These are phyloP conservation scores for Fomitopsis palustris DNA, from an alignment of 1,284 basidiomycete species.

Conservation along the genomic window DNA sequence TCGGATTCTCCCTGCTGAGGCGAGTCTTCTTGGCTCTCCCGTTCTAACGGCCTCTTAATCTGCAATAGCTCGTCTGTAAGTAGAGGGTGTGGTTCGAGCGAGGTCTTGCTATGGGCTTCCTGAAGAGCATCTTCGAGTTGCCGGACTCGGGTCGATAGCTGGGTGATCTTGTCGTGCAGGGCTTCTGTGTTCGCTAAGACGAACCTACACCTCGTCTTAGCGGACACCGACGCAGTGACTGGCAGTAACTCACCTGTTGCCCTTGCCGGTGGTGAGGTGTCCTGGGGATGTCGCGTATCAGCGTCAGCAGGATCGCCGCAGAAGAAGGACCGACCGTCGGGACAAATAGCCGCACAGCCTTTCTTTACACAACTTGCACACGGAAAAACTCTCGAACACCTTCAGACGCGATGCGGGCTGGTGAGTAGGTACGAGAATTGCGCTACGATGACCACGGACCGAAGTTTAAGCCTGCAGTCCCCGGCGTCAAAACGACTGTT, in stretches of 20 bases:
- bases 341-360: slow-evolving; percentile 61
- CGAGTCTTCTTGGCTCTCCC: slow-evolving; percentile 29
- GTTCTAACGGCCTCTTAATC: slow-evolving; percentile 61
- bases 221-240: not conserved
- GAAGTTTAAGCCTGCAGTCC: slow-evolving; percentile 52
- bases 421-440: slow-evolving; percentile 7
- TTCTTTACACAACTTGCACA: slow-evolving; percentile 69
- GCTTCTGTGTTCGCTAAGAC: slow-evolving; percentile 66
- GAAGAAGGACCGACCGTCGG: slow-evolving; percentile 41
- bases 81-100: slow-evolving; percentile 49
- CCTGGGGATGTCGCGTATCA: slow-evolving; percentile 32
- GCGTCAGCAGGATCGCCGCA: not conserved
- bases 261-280: slow-evolving; percentile 69
- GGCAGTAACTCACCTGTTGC: slow-evolving; percentile 47
- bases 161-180: slow-evolving; percentile 63
- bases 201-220: slow-evolving; percentile 37
- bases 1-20: slow-evolving; percentile 38
- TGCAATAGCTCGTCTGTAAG: slow-evolving; percentile 56
- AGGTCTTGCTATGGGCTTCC: slow-evolving; percentile 44
- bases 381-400: slow-evolving; percentile 62
- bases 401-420: slow-evolving; percentile 22
- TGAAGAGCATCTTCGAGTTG: slow-evolving; percentile 62
- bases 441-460: slow-evolving; percentile 37
- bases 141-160: slow-evolving; percentile 55
- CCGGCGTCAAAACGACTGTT: slow-evolving; percentile 5